Evolutionary conservation across 2,329 filamentous ascomycete species (phyloP).

Genomic region (Aspergillus fumigatus): DNA sequence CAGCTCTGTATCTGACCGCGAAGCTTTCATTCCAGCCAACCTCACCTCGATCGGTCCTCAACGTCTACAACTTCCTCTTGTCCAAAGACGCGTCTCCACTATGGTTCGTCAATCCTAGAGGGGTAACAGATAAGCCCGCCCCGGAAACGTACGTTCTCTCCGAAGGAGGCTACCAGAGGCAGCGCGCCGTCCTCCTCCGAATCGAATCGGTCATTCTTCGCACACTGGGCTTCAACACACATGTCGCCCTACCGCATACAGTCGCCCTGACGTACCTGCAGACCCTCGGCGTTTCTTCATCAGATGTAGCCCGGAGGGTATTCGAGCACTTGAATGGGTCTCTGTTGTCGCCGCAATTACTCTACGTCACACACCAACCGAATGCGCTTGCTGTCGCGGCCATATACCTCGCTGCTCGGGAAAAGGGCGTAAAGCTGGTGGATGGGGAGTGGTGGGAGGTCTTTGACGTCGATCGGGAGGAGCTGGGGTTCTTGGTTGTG

Average conservation of each 20-base stretch:
- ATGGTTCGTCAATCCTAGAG: slow-evolving; percentile 37
- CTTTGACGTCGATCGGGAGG: slow-evolving; percentile 91
- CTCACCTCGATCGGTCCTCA: slow-evolving; percentile 73
- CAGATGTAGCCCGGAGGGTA: slow-evolving; percentile 58
- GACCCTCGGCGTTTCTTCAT: slow-evolving; percentile 66
- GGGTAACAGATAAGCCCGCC: slow-evolving; percentile 32
- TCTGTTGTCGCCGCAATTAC: slow-evolving; percentile 77
- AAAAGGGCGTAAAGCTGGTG: slow-evolving; percentile 71
- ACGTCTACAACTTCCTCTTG: slow-evolving; percentile 77
- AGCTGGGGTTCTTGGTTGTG: slow-evolving; percentile 87
- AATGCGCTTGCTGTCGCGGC: slow-evolving; percentile 78
- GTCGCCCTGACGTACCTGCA: slow-evolving; percentile 91
- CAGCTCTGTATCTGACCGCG: slow-evolving; percentile 71
- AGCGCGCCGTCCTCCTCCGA: slow-evolving; percentile 61
- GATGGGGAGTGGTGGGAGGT: slow-evolving; percentile 95
- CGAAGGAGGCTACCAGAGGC: slow-evolving; percentile 65
- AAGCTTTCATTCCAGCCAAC: slow-evolving; percentile 77
- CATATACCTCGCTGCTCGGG: slow-evolving; percentile 82
- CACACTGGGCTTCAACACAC: slow-evolving; percentile 73
- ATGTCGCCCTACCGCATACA: slow-evolving; percentile 79
- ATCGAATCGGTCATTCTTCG: slow-evolving; percentile 74
- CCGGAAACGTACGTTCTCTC: slow-evolving; percentile 63
- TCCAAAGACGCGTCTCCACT: slow-evolving; percentile 54
- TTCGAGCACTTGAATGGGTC: slow-evolving; percentile 81
- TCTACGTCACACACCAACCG: slow-evolving; percentile 91